These are phyloP conservation scores for Pleurotus pulmonarius DNA, from an alignment of 768 basidiomycete genomes.

Conservation along the genomic window DNA sequence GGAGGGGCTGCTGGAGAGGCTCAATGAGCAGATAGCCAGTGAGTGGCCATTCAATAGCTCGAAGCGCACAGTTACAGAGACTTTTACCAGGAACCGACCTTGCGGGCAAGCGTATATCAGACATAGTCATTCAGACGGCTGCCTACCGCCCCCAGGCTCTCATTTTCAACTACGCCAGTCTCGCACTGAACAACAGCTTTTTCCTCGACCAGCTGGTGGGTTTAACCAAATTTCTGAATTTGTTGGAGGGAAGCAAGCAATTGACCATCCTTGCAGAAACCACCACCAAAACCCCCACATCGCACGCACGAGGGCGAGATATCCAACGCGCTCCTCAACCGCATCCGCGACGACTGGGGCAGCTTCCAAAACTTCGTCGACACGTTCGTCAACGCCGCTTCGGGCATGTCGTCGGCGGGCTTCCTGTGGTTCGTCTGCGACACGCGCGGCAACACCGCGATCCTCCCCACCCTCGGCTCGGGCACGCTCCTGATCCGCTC, in stretches of 20 bases:
- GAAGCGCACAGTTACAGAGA: not conserved
- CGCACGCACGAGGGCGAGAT: conserved; percentile 36
- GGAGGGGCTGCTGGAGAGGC: conserved; percentile 70
- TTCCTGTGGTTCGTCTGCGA: conserved; percentile 89
- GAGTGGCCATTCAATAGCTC: conserved; percentile 15
- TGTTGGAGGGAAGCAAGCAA: too few species aligned
- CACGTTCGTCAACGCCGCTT: conserved; percentile 68
- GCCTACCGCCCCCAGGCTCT: conserved; percentile 53
- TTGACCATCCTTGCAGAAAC: conserved; percentile 29
- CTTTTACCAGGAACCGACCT: conserved; percentile 47
- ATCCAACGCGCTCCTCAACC: conserved; percentile 20
- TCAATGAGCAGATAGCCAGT: conserved; percentile 78
- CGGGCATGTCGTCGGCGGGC: conserved; percentile 76
- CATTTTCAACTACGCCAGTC: conserved; percentile 87
- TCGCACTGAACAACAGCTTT: conserved; percentile 93
- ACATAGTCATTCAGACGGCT: conserved; percentile 72
- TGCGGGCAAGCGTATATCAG: conserved; percentile 54
- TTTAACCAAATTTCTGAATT: conserved; percentile 22
- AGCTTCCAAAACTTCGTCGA: conserved; percentile 68
- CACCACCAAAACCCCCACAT: conserved; percentile 28
- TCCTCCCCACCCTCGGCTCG: conserved; percentile 84
- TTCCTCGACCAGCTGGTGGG: conserved; percentile 81
- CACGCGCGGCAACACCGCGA: conserved; percentile 50
- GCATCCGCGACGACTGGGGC: conserved; percentile 53
- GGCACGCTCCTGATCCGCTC: conserved; percentile 83